Evolutionary conservation across 768 basidiomycete genomes (phyloP).

Genomic region (Ephemerocybe angulata): DNA sequence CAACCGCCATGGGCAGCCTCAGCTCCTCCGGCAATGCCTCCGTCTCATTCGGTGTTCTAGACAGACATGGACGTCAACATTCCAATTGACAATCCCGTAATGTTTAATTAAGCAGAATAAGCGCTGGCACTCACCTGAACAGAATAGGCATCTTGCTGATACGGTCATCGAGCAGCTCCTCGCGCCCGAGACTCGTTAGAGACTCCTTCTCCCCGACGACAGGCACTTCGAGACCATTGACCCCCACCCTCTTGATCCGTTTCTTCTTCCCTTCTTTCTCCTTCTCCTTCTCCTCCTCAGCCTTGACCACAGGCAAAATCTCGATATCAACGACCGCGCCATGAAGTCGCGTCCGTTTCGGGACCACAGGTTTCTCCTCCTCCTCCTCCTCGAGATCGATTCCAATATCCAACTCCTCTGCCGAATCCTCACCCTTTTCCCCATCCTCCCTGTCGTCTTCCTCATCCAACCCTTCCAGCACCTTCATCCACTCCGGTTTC

Average conservation of each 20-base stretch:
- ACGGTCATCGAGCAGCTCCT: slow-evolving; percentile 73
- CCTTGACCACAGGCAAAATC: slow-evolving; percentile 41
- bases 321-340: slow-evolving; percentile 51
- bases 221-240: slow-evolving; percentile 49
- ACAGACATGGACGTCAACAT: background rate
- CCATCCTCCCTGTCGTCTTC: background rate
- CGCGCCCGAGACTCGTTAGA: slow-evolving; percentile 64
- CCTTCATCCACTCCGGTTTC: slow-evolving; percentile 74
- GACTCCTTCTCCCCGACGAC: slow-evolving; percentile 77
- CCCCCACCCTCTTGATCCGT: slow-evolving; percentile 32
- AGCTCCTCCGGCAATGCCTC: slow-evolving; percentile 61
- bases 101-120: slow-evolving; percentile 7
- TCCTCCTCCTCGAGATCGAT: background rate
- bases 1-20: slow-evolving; percentile 55
- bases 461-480: slow-evolving; percentile 41
- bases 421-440: too few species aligned
- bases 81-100: background rate
- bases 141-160: slow-evolving; percentile 24
- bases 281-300: slow-evolving; percentile 15
- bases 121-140: slow-evolving; percentile 7
- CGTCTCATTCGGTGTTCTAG: slow-evolving; percentile 51
- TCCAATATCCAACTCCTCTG: too few species aligned
- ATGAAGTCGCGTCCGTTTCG: slow-evolving; percentile 5
- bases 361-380: slow-evolving; percentile 2
- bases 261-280: slow-evolving; percentile 25